These are phyloP conservation scores for Luffa aegyptiaca DNA, from an alignment of 306 rosid genomes.

Conservation along the genomic window DNA sequence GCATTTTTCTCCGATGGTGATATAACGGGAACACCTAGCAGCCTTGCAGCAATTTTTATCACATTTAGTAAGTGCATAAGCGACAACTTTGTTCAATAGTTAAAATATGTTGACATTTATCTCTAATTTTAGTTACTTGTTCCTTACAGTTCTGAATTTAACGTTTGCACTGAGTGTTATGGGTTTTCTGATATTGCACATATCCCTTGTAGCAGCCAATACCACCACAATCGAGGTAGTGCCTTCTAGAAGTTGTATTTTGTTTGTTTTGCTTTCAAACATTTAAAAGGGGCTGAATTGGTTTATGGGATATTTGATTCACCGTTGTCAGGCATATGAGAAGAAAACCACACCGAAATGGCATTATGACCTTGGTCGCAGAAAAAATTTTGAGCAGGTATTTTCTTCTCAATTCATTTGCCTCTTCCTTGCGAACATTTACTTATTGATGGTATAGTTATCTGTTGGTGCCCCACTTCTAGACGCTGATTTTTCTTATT, in stretches of 20 bases:
- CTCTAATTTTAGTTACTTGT: not conserved
- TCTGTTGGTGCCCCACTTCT: not conserved
- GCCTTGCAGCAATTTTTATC: conserved; percentile 49
- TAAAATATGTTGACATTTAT: not conserved
- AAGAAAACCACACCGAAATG: conserved; percentile 36
- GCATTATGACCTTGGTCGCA: conserved; percentile 60
- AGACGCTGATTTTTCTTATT: not conserved
- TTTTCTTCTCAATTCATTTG: conserved; percentile 6
- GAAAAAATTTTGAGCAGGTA: conserved; percentile 61
- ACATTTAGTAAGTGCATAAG: conserved; percentile 49
- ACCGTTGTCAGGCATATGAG: conserved; percentile 50
- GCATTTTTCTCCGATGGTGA: conserved; percentile 53
- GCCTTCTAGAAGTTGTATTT: conserved; percentile 1
- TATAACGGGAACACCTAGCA: conserved; percentile 40
- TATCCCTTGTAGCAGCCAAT: conserved; percentile 42
- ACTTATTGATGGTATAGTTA: not conserved
- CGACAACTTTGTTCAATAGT: not conserved
- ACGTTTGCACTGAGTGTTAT: conserved; percentile 49
- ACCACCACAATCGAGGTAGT: conserved; percentile 74
- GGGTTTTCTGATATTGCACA: conserved; percentile 65
- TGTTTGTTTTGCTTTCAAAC: not conserved
- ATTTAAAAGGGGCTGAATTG: conserved; percentile 6
- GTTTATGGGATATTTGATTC: conserved; percentile 4
- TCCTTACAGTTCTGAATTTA: conserved; percentile 52
- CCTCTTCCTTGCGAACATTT: not conserved